Evolutionary conservation across 805 yeast species (phyloP).

Genomic region (Cyberlindnera americana): DNA sequence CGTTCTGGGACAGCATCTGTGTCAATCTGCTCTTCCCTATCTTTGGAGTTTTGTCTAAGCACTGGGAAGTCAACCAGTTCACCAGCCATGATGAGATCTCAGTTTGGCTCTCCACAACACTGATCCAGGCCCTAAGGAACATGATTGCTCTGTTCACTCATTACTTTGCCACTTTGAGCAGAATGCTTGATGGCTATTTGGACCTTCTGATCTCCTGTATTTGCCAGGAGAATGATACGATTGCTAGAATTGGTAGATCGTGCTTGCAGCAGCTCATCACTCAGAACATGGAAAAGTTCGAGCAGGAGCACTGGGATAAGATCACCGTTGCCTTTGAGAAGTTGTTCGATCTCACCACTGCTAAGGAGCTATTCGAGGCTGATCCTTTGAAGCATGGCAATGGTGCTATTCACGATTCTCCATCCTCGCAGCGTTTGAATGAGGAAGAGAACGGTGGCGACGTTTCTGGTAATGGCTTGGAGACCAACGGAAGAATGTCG

Average conservation of each 20-base stretch:
- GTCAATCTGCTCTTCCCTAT: slow-evolving; percentile 83
- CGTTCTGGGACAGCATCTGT: slow-evolving; percentile 82
- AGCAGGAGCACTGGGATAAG: slow-evolving; percentile 67
- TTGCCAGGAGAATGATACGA: slow-evolving; percentile 95
- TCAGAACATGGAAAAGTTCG: slow-evolving; percentile 68
- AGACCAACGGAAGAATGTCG: slow-evolving; percentile 1
- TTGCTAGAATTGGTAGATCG: slow-evolving; percentile 89
- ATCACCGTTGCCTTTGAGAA: slow-evolving; percentile 61
- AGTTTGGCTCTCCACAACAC: slow-evolving; percentile 94
- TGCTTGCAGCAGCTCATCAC: slow-evolving; percentile 77
- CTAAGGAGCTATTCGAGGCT: slow-evolving; percentile 69
- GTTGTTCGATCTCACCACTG: slow-evolving; percentile 80
- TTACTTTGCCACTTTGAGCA: slow-evolving; percentile 72
- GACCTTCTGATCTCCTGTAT: slow-evolving; percentile 80
- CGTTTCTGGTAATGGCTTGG: slow-evolving; percentile 20
- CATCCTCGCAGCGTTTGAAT: slow-evolving; percentile 4
- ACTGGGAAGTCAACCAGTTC: slow-evolving; percentile 67
- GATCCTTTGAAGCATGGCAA: slow-evolving; percentile 38
- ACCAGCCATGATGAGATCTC: slow-evolving; percentile 79
- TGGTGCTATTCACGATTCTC: background rate
- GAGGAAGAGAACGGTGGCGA: slow-evolving; percentile 14
- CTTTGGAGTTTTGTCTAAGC: slow-evolving; percentile 71
- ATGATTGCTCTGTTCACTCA: slow-evolving; percentile 79
- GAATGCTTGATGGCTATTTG: slow-evolving; percentile 75
- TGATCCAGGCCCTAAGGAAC: slow-evolving; percentile 90